These are phyloP conservation scores for Thinopyrum elongatum DNA, from an alignment of 176 grass and related monocot genomes.

Conservation along the genomic window DNA sequence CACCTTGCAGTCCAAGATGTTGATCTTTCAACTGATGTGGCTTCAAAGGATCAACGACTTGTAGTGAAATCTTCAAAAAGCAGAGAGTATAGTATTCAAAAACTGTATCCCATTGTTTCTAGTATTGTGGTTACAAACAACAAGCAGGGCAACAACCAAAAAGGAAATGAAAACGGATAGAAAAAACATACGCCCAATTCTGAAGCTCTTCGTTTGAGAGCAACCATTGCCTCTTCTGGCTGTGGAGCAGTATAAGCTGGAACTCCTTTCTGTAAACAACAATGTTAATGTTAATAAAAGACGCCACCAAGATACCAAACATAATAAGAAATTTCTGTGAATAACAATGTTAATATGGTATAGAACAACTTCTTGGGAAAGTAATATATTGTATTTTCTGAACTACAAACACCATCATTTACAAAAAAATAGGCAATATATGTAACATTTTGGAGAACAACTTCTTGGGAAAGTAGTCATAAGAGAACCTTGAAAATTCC, in stretches of 20 bases:
- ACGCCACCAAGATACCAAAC: background rate
- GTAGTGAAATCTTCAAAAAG: constrained; percentile 72
- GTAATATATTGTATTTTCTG: background rate
- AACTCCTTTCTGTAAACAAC: constrained; percentile 63
- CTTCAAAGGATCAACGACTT: constrained; percentile 70
- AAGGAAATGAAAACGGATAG: background rate
- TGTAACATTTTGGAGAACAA: background rate
- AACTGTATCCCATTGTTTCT: background rate
- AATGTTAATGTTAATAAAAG: background rate
- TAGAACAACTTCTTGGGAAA: too few species aligned
- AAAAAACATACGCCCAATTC: constrained; percentile 77
- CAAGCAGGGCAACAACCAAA: background rate
- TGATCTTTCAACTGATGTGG: constrained; percentile 57
- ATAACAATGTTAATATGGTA: background rate
- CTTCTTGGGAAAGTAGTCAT: background rate
- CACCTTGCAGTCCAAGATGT: constrained; percentile 76
- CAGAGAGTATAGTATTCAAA: constrained; percentile 17
- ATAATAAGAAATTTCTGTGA: background rate
- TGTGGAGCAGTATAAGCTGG: constrained; percentile 75
- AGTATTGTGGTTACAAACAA: background rate
- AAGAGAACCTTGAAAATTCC: constrained; percentile 88
- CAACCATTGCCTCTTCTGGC: constrained; percentile 79
- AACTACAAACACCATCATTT: background rate
- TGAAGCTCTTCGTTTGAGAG: constrained; percentile 67
- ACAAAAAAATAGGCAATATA: background rate